A percentile compares a stretch with the other conserved stretches of the same genome.
These are phyloP conservation scores for Albugo candida DNA, from an alignment of 352 stramenopile species.

Conservation along the genomic window DNA sequence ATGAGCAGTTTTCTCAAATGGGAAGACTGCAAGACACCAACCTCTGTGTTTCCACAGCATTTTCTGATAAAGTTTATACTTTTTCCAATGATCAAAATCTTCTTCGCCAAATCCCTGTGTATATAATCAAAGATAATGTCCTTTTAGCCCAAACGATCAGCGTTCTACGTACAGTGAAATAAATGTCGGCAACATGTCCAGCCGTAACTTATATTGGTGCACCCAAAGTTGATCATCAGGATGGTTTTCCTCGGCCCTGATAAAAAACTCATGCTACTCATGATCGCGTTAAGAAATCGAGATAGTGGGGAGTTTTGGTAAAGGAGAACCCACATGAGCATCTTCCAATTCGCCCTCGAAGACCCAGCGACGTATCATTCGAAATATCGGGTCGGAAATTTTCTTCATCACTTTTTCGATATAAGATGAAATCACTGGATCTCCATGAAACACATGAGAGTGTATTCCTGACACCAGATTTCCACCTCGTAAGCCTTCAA, in stretches of 20 bases:
- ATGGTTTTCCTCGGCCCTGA: constrained; percentile 49
- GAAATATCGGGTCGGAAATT: constrained; percentile 58
- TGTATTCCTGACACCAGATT: constrained; percentile 79
- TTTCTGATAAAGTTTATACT: constrained; percentile 97
- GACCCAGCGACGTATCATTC: constrained; percentile 77
- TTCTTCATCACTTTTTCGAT: constrained; percentile 67
- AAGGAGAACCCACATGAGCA: constrained; percentile 30
- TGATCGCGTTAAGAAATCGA: not conserved
- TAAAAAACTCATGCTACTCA: constrained; percentile 70
- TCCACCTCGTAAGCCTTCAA: constrained; percentile 69
- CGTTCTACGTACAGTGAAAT: constrained; percentile 42
- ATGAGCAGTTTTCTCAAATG: not conserved
- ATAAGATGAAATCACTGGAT: constrained; percentile 51
- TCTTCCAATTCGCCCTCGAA: constrained; percentile 78
- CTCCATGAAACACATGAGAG: constrained; percentile 81
- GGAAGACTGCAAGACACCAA: constrained; percentile 9
- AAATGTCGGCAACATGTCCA: constrained; percentile 75
- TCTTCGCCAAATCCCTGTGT: constrained; percentile 73
- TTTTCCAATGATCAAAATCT: constrained; percentile 92
- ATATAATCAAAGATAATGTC: constrained; percentile 1
- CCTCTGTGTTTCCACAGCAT: constrained; percentile 85
- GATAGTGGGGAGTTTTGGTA: no score
- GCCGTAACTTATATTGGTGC: constrained; percentile 69
- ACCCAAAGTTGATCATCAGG: constrained; percentile 68
- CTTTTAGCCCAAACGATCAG: not conserved